Conservation (phyloP, 2,329 filamentous ascomycete genomes). For the Claviceps pusilla region DNA sequence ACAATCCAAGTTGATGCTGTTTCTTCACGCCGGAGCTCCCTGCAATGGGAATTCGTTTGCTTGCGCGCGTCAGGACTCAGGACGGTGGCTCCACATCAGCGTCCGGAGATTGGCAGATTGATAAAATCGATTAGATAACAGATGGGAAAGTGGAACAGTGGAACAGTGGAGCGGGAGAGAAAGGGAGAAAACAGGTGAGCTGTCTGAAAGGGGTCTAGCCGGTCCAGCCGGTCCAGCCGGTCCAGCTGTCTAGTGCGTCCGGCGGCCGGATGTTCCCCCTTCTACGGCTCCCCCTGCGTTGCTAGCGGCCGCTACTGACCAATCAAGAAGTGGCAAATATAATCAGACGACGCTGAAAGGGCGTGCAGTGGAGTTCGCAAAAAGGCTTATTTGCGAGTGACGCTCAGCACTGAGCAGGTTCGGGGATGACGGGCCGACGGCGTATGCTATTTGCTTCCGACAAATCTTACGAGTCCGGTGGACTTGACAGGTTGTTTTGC, state of each 20-base stretch:
- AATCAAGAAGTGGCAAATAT: slow-evolving; percentile 9
- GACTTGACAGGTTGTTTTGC: too few species aligned
- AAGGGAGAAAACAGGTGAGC: neutral
- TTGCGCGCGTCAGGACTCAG: neutral
- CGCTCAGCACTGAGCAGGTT: slow-evolving; percentile 6
- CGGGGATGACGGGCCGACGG: neutral
- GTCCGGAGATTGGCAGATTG: slow-evolving; percentile 1
- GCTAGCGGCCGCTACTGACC: neutral
- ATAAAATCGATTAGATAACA: slow-evolving; percentile 7
- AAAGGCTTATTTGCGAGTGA: slow-evolving; percentile 1
- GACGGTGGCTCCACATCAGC: neutral
- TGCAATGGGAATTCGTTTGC: neutral
- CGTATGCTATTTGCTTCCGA: neutral
- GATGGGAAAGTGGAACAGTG: neutral
- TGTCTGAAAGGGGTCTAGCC: slow-evolving; percentile 8
- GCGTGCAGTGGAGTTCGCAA: neutral
- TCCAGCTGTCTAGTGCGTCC: neutral
- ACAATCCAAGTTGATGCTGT: too few species aligned
- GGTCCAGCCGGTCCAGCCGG: too few species aligned
- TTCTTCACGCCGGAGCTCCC: neutral
- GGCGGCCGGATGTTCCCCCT: slow-evolving; percentile 7
- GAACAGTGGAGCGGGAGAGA: neutral
- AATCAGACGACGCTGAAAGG: slow-evolving; percentile 6
- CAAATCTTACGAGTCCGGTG: too few species aligned
- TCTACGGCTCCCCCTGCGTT: slow-evolving; percentile 5